Evolutionary conservation across 2,329 filamentous ascomycete genomes (phyloP).

Genomic region (Exophiala xenobiotica): DNA sequence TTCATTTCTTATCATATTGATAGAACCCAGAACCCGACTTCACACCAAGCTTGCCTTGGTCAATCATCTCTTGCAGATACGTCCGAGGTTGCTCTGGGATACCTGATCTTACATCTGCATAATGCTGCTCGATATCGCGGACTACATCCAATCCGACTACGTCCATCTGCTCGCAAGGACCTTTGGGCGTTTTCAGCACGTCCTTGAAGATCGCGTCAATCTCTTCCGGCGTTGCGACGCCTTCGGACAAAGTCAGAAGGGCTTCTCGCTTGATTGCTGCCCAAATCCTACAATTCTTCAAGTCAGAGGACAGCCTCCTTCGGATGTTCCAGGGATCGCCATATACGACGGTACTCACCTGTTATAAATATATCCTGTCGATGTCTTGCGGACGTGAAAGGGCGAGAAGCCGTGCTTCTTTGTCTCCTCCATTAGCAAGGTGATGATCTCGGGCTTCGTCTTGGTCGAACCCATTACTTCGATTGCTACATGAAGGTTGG

Average conservation of each 20-base stretch:
- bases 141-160: slow-evolving; percentile 43
- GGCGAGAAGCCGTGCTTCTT: slow-evolving; percentile 39
- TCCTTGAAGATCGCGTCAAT: slow-evolving; percentile 41
- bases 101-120: slow-evolving; percentile 35
- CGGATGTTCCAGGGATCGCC: too few relatives aligned
- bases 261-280: slow-evolving; percentile 45
- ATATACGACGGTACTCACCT: slow-evolving; percentile 31
- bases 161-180: slow-evolving; percentile 44
- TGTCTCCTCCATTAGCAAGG: slow-evolving; percentile 34
- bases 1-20: slow-evolving; percentile 29
- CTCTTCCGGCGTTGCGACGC: slow-evolving; percentile 38
- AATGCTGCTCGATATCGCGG: slow-evolving; percentile 42
- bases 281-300: slow-evolving; percentile 35
- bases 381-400: slow-evolving; percentile 38
- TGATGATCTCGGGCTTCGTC: slow-evolving; percentile 35
- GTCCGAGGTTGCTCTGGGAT: slow-evolving; percentile 36
- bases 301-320: neutral
- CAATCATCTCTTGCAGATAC: slow-evolving; percentile 36
- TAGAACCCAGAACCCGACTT: slow-evolving; percentile 39
- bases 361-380: slow-evolving; percentile 44
- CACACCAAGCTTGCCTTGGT: slow-evolving; percentile 35
- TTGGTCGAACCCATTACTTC: slow-evolving; percentile 42
- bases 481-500: slow-evolving; percentile 29
- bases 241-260: slow-evolving; percentile 38
- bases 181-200: slow-evolving; percentile 38